Evolutionary conservation across 805 yeast species (phyloP).

Genomic region (Zygosaccharomyces bisporus): DNA sequence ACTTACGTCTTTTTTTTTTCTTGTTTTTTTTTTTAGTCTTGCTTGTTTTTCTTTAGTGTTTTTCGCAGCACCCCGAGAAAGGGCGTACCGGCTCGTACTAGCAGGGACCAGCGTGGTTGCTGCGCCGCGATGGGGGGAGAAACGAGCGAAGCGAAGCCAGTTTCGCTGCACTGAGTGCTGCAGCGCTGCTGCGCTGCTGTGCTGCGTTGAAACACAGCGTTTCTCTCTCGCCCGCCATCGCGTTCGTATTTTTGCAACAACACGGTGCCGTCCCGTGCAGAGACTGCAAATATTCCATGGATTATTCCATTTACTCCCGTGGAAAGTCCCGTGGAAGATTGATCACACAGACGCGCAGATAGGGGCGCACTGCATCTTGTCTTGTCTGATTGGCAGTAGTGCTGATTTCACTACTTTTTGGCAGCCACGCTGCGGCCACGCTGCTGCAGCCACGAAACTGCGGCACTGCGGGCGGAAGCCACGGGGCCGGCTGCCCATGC

Average conservation of each 20-base stretch:
- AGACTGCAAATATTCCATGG: not conserved
- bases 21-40: not conserved
- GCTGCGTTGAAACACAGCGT: not conserved
- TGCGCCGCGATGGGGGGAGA: slow-evolving; percentile 1
- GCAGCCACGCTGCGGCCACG: no score
- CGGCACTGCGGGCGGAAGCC: no score
- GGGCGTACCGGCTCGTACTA: not conserved
- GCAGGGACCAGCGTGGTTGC: slow-evolving; percentile 1
- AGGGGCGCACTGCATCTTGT: no score
- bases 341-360: not conserved
- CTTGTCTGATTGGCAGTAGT: not conserved
- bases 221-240: not conserved
- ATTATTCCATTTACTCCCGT: no score
- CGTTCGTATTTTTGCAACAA: not conserved
- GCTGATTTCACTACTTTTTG: not conserved
- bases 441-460: no score
- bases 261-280: not conserved
- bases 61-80: not conserved
- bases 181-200: not conserved
- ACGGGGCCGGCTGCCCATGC: no score
- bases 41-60: not conserved
- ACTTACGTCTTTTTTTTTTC: not conserved
- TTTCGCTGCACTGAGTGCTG: not conserved
- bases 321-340: not conserved
- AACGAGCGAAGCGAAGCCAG: not conserved